phyloP scores from a whole-genome alignment of 352 stramenopile species.

The Phytopythium kandeliae region DNA sequence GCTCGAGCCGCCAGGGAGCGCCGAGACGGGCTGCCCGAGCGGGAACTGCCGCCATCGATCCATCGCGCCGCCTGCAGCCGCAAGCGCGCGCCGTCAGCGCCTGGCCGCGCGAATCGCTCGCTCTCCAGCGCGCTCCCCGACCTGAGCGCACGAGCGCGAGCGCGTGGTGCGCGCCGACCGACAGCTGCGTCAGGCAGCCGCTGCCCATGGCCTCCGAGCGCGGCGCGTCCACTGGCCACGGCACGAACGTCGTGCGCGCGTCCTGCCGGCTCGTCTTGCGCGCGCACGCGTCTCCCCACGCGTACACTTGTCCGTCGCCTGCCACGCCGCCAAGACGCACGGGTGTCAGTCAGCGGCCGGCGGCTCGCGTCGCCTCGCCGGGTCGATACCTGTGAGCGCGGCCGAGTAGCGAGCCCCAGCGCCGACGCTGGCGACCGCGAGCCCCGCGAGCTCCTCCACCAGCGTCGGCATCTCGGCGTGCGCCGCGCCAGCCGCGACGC shows the following conservation, averaged over 20 bases:
- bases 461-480: slow-evolving; percentile 53
- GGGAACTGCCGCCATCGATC: slow-evolving; percentile 69
- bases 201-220: slow-evolving; percentile 8
- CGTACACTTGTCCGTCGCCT: slow-evolving; percentile 57
- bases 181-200: slow-evolving; percentile 52
- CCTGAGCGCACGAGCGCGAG: slow-evolving; percentile 48
- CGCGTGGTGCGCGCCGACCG: slow-evolving; percentile 44
- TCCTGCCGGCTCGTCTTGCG: slow-evolving; percentile 39
- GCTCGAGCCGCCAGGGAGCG: slow-evolving; percentile 3
- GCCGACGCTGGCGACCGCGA: slow-evolving; percentile 34
- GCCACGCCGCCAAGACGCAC: background rate
- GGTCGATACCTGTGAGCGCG: slow-evolving; percentile 34
- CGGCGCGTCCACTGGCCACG: slow-evolving; percentile 41
- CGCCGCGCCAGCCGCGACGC: slow-evolving; percentile 23
- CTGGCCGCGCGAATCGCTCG: background rate
- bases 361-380: too few relatives aligned
- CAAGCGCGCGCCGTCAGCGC: background rate
- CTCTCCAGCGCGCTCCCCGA: slow-evolving; percentile 12
- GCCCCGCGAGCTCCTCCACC: slow-evolving; percentile 42
- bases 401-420: slow-evolving; percentile 52
- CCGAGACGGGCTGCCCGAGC: slow-evolving; percentile 19
- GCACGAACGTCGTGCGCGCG: slow-evolving; percentile 46
- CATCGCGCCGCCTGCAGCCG: slow-evolving; percentile 20
- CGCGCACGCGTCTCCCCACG: slow-evolving; percentile 57
- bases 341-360: too few relatives aligned